These are phyloP conservation scores for Reutealis trisperma DNA, from an alignment of 345 rosid genomes.

Conservation along the genomic window DNA sequence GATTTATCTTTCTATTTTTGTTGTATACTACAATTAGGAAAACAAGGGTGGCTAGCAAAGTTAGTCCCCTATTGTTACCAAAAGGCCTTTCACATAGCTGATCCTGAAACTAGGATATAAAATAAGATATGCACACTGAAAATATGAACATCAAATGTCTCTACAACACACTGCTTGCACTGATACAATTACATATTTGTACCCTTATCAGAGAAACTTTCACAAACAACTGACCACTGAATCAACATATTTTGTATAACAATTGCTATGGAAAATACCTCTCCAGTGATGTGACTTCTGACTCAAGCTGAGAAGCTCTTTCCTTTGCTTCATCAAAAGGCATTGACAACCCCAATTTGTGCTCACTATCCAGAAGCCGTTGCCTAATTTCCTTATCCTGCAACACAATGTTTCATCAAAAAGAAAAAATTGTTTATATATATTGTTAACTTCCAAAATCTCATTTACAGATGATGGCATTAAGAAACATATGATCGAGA, in stretches of 20 bases:
- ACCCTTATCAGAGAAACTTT: neutral
- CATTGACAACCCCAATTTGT: slow-evolving; percentile 86
- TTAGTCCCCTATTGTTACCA: neutral
- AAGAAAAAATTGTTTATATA: slow-evolving; percentile 19
- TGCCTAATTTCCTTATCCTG: slow-evolving; percentile 86
- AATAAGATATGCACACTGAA: neutral
- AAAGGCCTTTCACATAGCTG: neutral
- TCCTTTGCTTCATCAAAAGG: slow-evolving; percentile 73
- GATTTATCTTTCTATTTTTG: neutral
- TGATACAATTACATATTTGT: neutral
- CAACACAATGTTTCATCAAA: slow-evolving; percentile 19
- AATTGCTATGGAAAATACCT: slow-evolving; percentile 46
- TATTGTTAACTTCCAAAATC: neutral
- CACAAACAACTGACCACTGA: neutral
- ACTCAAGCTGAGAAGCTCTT: slow-evolving; percentile 74
- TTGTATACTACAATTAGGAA: neutral
- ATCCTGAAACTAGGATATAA: neutral
- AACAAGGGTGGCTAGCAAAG: neutral
- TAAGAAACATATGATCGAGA: neutral
- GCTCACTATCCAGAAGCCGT: slow-evolving; percentile 84
- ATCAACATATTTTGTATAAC: neutral
- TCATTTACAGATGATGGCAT: neutral
- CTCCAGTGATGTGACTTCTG: slow-evolving; percentile 79
- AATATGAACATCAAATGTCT: no score
- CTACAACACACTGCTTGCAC: neutral